phyloP scores from a whole-genome alignment of 495 filamentous ascomycete species.

The Pseudoneurospora amorphoporcata region DNA sequence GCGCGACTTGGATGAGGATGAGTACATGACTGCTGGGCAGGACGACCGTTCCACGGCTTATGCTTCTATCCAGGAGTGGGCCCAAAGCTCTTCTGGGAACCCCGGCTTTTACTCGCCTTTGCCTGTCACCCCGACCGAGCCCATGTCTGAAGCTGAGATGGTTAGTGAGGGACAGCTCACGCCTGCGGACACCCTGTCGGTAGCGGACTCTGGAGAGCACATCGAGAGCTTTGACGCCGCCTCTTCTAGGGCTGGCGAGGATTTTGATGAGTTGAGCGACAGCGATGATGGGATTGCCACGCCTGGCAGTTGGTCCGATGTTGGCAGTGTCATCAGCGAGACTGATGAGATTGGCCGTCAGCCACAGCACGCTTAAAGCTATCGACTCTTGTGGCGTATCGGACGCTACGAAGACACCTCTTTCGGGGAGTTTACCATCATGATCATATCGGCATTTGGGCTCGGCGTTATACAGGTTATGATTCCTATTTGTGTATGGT shows the following conservation, averaged over 20 bases:
- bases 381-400: neutral
- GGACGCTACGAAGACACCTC: neutral
- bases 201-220: constrained; percentile 34
- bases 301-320: constrained; percentile 67
- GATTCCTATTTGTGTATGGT: neutral
- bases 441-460: neutral
- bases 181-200: constrained; percentile 39
- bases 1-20: constrained; percentile 28
- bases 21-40: constrained; percentile 38
- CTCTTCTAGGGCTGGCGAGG: constrained; percentile 17
- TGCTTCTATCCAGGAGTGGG: constrained; percentile 47
- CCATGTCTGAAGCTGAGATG: constrained; percentile 32
- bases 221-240: constrained; percentile 22
- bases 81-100: constrained; percentile 27
- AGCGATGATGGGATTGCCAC: constrained; percentile 50
- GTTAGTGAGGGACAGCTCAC: constrained; percentile 39
- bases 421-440: neutral
- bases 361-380: neutral
- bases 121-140: constrained; percentile 27
- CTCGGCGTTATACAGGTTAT: neutral
- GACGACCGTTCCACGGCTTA: constrained; percentile 25
- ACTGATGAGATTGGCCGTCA: constrained; percentile 23
- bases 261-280: constrained; percentile 57
- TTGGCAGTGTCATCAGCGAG: constrained; percentile 62
- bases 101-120: constrained; percentile 43